A percentile compares a stretch with the other conserved stretches of the same genome.
Conservation (phyloP, 495 filamentous ascomycete genomes). For the Parachaetomium inaequale region DNA sequence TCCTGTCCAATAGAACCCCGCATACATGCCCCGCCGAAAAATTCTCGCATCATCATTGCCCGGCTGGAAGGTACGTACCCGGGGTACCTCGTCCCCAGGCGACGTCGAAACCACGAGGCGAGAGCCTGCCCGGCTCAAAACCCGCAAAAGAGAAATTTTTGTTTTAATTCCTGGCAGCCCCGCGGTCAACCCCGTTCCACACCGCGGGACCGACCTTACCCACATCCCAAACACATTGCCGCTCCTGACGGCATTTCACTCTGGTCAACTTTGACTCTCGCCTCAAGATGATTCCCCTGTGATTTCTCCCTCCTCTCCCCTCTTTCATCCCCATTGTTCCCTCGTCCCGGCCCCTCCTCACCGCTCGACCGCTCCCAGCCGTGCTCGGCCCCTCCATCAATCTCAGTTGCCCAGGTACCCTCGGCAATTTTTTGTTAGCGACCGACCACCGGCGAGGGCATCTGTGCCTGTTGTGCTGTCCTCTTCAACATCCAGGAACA, state of each 20-base stretch:
- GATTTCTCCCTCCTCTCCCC: neutral
- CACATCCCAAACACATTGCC: constrained; percentile 13
- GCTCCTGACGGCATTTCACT: constrained; percentile 15
- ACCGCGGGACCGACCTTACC: neutral
- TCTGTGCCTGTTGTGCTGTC: constrained; percentile 2
- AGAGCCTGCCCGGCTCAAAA: neutral
- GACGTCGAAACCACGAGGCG: constrained; percentile 26
- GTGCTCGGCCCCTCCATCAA: constrained; percentile 2
- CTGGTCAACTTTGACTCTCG: neutral
- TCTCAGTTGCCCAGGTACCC: constrained; percentile 17
- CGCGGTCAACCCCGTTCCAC: constrained; percentile 21
- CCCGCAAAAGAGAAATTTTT: constrained; percentile 28
- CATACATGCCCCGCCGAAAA: constrained; percentile 23
- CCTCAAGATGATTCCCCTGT: constrained; percentile 5
- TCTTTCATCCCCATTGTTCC: neutral
- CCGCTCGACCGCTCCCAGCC: constrained; percentile 1
- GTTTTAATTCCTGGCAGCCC: constrained; percentile 24
- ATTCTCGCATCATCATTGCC: constrained; percentile 29
- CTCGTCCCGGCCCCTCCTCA: constrained; percentile 12
- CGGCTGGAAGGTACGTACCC: constrained; percentile 15
- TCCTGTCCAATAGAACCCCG: constrained; percentile 20
- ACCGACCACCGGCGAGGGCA: constrained; percentile 12
- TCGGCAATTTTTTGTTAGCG: constrained; percentile 33
- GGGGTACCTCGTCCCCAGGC: constrained; percentile 14
- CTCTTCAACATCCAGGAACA: neutral